Conservation (phyloP, 108 stramenopile genomes). For the Parmales sp. region DNA sequence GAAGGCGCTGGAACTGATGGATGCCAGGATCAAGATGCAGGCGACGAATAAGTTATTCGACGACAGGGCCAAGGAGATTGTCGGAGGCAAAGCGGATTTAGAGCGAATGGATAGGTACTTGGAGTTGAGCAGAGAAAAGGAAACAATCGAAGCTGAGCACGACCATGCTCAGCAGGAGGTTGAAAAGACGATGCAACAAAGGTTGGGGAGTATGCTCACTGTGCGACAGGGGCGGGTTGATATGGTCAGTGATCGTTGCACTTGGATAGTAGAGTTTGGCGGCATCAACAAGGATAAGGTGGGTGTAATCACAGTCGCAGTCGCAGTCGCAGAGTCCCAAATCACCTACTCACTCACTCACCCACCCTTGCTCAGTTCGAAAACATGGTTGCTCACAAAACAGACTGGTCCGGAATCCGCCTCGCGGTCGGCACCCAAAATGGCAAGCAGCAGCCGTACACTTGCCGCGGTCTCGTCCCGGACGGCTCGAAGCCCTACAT, state of each 20-base stretch:
- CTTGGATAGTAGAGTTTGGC: not conserved
- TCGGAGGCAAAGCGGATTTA: not conserved
- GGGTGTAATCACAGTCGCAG: not conserved
- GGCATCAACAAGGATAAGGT: not conserved
- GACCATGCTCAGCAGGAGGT: not conserved
- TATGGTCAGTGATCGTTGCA: not conserved
- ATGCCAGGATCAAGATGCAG: not conserved
- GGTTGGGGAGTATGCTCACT: not conserved
- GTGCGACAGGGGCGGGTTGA: not conserved
- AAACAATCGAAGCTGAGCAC: not conserved
- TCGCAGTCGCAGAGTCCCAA: not conserved
- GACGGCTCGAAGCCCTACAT: slow-evolving; percentile 18
- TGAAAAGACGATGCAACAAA: not conserved
- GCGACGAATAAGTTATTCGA: not conserved
- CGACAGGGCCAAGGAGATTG: not conserved
- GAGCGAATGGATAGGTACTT: slow-evolving; percentile 13
- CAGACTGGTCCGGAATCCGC: slow-evolving; percentile 20
- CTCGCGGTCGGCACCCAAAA: slow-evolving; percentile 3
- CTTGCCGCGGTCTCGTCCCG: slow-evolving; percentile 15
- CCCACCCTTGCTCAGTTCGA: slow-evolving; percentile 5
- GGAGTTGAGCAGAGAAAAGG: not conserved
- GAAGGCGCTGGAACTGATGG: slow-evolving; percentile 7
- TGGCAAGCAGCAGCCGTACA: slow-evolving; percentile 8
- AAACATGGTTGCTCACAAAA: slow-evolving; percentile 13
- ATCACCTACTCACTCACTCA: not conserved